phyloP scores from a whole-genome alignment of 768 basidiomycete genomes.

The Sutorius australiensis region DNA sequence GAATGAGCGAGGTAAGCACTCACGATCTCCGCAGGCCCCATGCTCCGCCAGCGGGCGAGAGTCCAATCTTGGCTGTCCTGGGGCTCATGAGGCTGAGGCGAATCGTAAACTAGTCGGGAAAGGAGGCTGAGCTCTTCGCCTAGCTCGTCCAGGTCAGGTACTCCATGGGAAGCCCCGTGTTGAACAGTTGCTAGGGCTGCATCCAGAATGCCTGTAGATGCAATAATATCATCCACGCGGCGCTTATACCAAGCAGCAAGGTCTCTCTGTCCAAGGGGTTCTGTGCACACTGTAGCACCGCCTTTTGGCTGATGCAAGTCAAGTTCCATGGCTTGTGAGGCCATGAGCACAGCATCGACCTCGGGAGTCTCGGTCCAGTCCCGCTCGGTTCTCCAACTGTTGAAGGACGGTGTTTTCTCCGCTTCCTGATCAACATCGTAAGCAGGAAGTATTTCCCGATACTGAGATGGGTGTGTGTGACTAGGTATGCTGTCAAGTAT shows the following conservation, averaged over 20 bases:
- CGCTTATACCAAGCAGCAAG: conserved; percentile 73
- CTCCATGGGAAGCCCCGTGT: conserved; percentile 77
- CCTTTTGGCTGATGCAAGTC: conserved; percentile 10
- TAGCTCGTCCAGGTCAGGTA: conserved; percentile 74
- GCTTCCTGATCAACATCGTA: conserved; percentile 46
- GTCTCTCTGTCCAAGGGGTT: conserved; percentile 24
- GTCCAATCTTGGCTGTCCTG: conserved; percentile 65
- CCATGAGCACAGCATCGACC: conserved; percentile 41
- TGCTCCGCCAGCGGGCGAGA: conserved; percentile 64
- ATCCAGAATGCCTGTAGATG: conserved; percentile 71
- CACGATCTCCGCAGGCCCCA: conserved; percentile 64
- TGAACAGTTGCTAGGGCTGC: conserved; percentile 76
- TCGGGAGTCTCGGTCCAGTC: conserved; percentile 58
- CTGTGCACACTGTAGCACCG: conserved; percentile 4
- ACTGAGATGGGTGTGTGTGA: conserved; percentile 62
- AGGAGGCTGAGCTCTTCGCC: conserved; percentile 92
- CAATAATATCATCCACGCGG: conserved; percentile 60
- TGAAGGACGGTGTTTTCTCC: conserved; percentile 36
- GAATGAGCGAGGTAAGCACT: conserved; percentile 74
- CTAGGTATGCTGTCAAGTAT: conserved; percentile 75
- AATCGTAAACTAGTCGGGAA: conserved; percentile 83
- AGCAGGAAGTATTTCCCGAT: conserved; percentile 58
- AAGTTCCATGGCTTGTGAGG: conserved; percentile 19
- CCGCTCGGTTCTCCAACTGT: conserved; percentile 46
- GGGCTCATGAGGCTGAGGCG: conserved; percentile 42